Evolutionary conservation across 2,329 filamentous ascomycete genomes (phyloP).

Genomic region (Neofusicoccum parvum): DNA sequence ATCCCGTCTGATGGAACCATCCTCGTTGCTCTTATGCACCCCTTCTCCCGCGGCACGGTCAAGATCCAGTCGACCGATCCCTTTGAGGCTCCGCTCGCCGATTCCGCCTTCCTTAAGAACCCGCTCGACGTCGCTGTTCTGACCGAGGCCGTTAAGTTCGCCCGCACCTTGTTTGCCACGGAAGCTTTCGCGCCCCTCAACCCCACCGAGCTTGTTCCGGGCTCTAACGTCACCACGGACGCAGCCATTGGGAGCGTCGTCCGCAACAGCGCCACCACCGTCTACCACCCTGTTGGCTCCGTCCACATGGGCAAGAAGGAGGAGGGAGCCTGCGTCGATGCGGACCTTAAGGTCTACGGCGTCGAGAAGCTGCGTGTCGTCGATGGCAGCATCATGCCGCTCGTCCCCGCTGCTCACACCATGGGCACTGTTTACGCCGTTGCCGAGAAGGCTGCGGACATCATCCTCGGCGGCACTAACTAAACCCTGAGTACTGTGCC

Average conservation of each 20-base stretch:
- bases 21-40: slow-evolving; percentile 14
- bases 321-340: slow-evolving; percentile 33
- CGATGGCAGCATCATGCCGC: slow-evolving; percentile 27
- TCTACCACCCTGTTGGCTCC: slow-evolving; percentile 34
- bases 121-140: slow-evolving; percentile 28
- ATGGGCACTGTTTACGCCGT: slow-evolving; percentile 28
- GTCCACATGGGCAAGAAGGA: slow-evolving; percentile 32
- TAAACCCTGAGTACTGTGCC: background rate
- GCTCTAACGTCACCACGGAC: slow-evolving; percentile 29
- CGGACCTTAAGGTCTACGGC: slow-evolving; percentile 32
- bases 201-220: slow-evolving; percentile 29
- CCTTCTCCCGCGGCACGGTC: slow-evolving; percentile 31
- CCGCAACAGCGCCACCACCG: slow-evolving; percentile 26
- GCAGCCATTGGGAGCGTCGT: slow-evolving; percentile 28
- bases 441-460: slow-evolving; percentile 25
- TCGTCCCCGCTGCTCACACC: slow-evolving; percentile 23
- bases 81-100: slow-evolving; percentile 9
- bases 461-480: background rate
- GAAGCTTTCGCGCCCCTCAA: slow-evolving; percentile 26
- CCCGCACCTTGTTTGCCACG: slow-evolving; percentile 23
- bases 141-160: slow-evolving; percentile 29
- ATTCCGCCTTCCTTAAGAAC: slow-evolving; percentile 27
- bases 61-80: slow-evolving; percentile 25
- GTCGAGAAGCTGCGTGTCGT: slow-evolving; percentile 29
- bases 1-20: slow-evolving; percentile 11